Conservation (phyloP, 163 green algal genomes). For the Chlamydomonas reinhardtii region DNA sequence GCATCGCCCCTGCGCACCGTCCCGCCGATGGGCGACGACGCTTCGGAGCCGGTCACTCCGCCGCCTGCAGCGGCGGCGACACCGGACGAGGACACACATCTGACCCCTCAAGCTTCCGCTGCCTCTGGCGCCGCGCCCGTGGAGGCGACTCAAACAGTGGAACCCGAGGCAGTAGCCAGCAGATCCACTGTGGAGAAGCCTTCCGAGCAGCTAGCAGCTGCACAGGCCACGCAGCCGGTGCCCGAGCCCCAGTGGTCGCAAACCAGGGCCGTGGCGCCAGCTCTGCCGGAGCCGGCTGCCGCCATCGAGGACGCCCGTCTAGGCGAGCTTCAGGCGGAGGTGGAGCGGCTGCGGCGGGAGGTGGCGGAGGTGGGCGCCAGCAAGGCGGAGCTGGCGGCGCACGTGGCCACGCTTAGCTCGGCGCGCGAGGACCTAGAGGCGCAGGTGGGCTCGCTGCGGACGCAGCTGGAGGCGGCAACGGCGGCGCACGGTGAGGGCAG, state of each 20-base stretch:
- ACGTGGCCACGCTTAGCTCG: conserved; percentile 1
- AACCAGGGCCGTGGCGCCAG: too few species aligned
- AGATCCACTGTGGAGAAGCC: neutral
- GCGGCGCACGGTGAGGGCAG: neutral
- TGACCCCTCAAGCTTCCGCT: too few species aligned
- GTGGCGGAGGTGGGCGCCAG: conserved; percentile 30
- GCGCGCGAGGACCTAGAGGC: conserved; percentile 32
- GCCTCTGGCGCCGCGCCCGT: too few species aligned
- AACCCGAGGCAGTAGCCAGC: too few species aligned
- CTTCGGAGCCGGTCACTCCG: neutral
- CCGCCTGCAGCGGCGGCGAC: neutral
- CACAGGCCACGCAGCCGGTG: neutral
- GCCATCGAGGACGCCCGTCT: neutral
- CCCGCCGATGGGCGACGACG: neutral
- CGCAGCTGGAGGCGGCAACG: conserved; percentile 2
- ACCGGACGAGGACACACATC: neutral
- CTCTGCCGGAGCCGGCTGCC: too few species aligned
- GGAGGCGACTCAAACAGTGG: too few species aligned
- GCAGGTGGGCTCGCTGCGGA: conserved; percentile 16
- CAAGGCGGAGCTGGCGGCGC: conserved; percentile 38
- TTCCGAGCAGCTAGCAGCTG: too few species aligned
- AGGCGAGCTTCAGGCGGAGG: conserved; percentile 4
- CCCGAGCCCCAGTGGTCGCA: neutral
- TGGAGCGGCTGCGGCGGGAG: conserved; percentile 22
- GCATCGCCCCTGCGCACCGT: neutral